Evolutionary conservation across 2,329 filamentous ascomycete species (phyloP).

Genomic region (Venturia pyrina): DNA sequence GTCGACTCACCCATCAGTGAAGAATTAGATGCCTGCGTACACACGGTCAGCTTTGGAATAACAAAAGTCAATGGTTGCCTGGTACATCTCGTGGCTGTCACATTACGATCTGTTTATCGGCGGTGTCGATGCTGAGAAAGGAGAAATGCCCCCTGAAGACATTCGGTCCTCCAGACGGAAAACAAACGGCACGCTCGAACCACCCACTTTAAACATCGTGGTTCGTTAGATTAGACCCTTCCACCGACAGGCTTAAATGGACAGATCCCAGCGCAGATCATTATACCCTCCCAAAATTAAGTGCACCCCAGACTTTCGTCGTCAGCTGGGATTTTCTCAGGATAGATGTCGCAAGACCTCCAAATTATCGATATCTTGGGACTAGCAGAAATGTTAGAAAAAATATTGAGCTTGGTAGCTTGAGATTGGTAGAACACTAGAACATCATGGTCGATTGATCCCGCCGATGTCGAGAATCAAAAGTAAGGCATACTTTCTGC

Average conservation of each 20-base stretch:
- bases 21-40: neutral
- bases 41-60: neutral
- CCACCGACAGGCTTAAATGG: neutral
- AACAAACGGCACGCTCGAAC: neutral
- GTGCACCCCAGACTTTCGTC: neutral
- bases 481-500: neutral
- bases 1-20: neutral
- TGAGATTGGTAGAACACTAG: neutral
- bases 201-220: neutral
- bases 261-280: neutral
- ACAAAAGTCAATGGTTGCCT: neutral
- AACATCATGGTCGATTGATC: neutral
- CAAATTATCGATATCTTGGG: no score
- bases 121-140: no score
- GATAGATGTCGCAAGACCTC: neutral
- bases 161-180: neutral
- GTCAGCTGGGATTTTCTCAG: neutral
- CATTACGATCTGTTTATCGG: no score
- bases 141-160: neutral
- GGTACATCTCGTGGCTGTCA: no score
- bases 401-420: no score
- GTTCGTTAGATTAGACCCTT: neutral
- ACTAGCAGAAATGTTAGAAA: neutral
- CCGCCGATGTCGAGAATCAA: no score
- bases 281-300: neutral